These are phyloP conservation scores for Syncephalis fuscata DNA, from an alignment of 371 early-diverging fungal species.

Conservation along the genomic window DNA sequence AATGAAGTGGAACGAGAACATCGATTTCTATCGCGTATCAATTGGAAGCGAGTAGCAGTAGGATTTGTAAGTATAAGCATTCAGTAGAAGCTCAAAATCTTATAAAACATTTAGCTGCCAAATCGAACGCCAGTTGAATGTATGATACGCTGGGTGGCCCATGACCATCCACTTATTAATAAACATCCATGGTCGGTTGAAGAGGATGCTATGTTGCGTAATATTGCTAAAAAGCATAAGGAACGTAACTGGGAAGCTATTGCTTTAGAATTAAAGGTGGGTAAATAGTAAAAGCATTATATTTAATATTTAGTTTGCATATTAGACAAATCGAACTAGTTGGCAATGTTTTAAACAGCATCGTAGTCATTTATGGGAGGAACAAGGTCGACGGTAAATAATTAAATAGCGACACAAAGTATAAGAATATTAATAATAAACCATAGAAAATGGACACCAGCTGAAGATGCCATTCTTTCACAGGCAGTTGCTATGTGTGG, in stretches of 20 bases:
- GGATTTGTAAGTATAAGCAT: no score
- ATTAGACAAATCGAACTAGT: constrained; percentile 4
- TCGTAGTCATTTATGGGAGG: neutral
- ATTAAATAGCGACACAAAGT: neutral
- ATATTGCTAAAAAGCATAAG: constrained; percentile 21
- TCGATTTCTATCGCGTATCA: no score
- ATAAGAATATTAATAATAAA: neutral
- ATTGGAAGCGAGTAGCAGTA: no score
- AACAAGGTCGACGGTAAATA: neutral
- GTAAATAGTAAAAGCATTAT: constrained; percentile 34
- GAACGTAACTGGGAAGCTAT: constrained; percentile 40
- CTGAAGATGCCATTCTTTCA: constrained; percentile 35
- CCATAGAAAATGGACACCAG: constrained; percentile 28
- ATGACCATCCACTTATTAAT: constrained; percentile 68
- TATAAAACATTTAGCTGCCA: no score
- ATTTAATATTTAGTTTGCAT: constrained; percentile 18
- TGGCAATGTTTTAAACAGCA: neutral
- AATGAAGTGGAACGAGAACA: no score
- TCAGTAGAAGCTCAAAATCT: no score
- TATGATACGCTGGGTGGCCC: constrained; percentile 67
- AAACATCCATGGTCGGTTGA: constrained; percentile 40
- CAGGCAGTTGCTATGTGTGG: constrained; percentile 41
- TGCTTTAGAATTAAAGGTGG: constrained; percentile 11
- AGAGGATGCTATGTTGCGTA: constrained; percentile 27
- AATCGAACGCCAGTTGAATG: constrained; percentile 48